phyloP scores from a whole-genome alignment of 2,329 filamentous ascomycete species.

The Sarocladium strictum region DNA sequence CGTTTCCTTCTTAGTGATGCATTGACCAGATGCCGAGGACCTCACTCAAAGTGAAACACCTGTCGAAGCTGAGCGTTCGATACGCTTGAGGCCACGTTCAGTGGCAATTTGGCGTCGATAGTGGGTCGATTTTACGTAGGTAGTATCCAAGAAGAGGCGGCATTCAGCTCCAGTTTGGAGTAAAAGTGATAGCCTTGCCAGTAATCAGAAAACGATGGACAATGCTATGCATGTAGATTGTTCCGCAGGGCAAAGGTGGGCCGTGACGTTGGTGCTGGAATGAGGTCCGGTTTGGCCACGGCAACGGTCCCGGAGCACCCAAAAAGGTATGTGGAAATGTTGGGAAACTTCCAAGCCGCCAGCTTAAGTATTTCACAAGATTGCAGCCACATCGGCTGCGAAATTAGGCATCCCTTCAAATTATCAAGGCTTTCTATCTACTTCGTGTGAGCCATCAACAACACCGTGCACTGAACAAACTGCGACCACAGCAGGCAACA shows the following conservation, averaged over 20 bases:
- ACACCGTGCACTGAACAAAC: not conserved
- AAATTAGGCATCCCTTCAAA: not conserved
- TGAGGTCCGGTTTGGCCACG: conserved; percentile 1
- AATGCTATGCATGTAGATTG: conserved; percentile 5
- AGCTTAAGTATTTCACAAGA: not conserved
- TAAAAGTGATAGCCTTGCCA: not conserved
- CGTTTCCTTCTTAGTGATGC: not conserved
- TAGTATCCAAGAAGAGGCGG: not conserved
- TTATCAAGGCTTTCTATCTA: too few species aligned
- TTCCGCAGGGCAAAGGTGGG: not conserved
- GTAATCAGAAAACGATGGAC: not conserved
- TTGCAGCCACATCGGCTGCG: not conserved
- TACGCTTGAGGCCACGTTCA: not conserved
- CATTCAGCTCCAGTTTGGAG: not conserved
- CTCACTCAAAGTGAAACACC: not conserved
- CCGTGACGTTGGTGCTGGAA: not conserved
- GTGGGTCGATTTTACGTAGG: not conserved
- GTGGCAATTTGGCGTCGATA: not conserved
- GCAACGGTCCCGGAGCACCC: not conserved
- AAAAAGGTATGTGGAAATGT: not conserved
- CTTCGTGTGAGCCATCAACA: not conserved
- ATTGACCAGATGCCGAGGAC: not conserved
- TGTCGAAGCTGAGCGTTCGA: not conserved
- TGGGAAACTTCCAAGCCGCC: not conserved
- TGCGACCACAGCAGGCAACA: not conserved